Conservation (phyloP, 1,284 basidiomycete genomes). For the Meripilus lineatus region DNA sequence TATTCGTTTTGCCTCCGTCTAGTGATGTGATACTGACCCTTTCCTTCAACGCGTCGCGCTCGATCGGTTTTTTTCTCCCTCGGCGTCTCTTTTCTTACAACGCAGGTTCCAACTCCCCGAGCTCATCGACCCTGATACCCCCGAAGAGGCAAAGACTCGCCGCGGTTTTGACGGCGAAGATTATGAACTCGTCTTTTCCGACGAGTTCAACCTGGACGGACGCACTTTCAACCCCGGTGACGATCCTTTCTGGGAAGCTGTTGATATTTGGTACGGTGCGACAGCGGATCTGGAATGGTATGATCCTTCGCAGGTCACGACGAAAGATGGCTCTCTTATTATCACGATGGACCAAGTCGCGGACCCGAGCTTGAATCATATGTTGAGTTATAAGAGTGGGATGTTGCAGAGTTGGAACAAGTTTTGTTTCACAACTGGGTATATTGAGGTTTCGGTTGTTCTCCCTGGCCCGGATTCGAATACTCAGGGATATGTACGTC, state of each 20-base stretch:
- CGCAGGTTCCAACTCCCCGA: slow-evolving; percentile 47
- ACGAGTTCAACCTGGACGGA: slow-evolving; percentile 79
- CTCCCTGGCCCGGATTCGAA: slow-evolving; percentile 32
- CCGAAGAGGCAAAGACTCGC: slow-evolving; percentile 46
- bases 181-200: slow-evolving; percentile 71
- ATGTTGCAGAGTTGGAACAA: slow-evolving; percentile 81
- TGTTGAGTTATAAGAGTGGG: slow-evolving; percentile 61
- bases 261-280: slow-evolving; percentile 65
- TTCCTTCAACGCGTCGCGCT: too few relatives aligned
- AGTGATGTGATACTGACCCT: not conserved
- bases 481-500: slow-evolving; percentile 32
- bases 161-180: slow-evolving; percentile 61
- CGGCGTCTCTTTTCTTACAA: slow-evolving; percentile 1
- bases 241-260: slow-evolving; percentile 74
- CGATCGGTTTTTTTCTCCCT: too few relatives aligned
- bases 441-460: slow-evolving; percentile 52
- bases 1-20: not conserved
- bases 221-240: slow-evolving; percentile 67
- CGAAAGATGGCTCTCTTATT: slow-evolving; percentile 63
- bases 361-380: slow-evolving; percentile 42
- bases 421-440: slow-evolving; percentile 80
- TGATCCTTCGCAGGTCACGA: slow-evolving; percentile 72
- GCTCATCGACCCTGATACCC: slow-evolving; percentile 68
- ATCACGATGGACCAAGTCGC: slow-evolving; percentile 63
- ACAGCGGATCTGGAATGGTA: slow-evolving; percentile 74